A percentile compares a stretch with the other conserved stretches of the same genome.
Conservation (phyloP, 2,329 filamentous ascomycete species). For the Macrophomina phaseolina region DNA sequence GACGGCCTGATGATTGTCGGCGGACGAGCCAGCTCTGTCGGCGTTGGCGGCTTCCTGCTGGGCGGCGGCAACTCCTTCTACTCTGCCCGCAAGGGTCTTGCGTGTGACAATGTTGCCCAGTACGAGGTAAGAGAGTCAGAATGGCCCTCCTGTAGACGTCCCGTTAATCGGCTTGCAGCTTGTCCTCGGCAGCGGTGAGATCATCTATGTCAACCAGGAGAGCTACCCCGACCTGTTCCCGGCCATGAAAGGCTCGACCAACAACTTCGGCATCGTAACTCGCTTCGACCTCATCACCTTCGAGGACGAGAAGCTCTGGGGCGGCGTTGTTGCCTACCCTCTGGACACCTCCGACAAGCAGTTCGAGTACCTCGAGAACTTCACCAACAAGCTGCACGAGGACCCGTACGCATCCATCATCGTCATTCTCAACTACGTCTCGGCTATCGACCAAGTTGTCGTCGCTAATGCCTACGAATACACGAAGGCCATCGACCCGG, state of each 20-base stretch:
- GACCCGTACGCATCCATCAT: constrained; percentile 36
- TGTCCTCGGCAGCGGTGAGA: constrained; percentile 13
- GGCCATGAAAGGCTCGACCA: constrained; percentile 45
- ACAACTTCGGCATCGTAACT: constrained; percentile 48
- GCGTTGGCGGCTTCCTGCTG: constrained; percentile 29
- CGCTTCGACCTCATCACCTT: constrained; percentile 35
- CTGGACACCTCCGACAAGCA: constrained; percentile 32
- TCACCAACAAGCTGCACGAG: constrained; percentile 32
- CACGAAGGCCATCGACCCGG: constrained; percentile 29
- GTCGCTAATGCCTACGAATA: constrained; percentile 37
- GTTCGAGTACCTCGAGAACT: constrained; percentile 32
- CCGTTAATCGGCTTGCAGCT: neutral
- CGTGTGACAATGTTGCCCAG: constrained; percentile 14
- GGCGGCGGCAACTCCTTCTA: constrained; percentile 30
- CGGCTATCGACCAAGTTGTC: constrained; percentile 33
- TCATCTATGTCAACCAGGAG: constrained; percentile 17
- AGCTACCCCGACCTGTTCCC: constrained; percentile 40
- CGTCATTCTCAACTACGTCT: constrained; percentile 32
- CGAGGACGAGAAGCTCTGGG: constrained; percentile 38
- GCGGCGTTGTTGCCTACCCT: constrained; percentile 42
- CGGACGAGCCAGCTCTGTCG: constrained; percentile 29
- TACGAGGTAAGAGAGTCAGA: neutral
- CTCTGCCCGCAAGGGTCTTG: constrained; percentile 21
- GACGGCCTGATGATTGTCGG: constrained; percentile 25
- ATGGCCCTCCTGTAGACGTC: too few relatives aligned